Evolutionary conservation across 1,284 basidiomycete species (phyloP), one percentile per base, ranked within the genome.

Genomic region (Cerioporus squamosus): DNA sequence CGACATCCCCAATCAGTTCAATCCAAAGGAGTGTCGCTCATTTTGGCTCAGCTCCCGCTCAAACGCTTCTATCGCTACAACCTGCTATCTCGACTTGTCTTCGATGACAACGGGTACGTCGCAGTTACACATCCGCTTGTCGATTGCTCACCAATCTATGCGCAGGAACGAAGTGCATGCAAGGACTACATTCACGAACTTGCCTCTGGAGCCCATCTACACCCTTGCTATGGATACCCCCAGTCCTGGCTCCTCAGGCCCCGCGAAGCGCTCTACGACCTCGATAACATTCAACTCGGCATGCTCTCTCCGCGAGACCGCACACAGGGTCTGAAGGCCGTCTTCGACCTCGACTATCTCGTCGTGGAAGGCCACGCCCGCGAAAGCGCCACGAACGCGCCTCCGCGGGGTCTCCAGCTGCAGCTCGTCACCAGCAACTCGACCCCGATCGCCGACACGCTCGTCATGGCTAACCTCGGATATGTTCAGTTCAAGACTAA

Each of bases 401-500:
- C 94, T 2, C 94, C 95, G 0, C 84, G 94, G 15, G 94, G 94
- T 4, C 77, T 95, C 2, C 94, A 95, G 69, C 81, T 98, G 2
- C 91, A 97, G 67, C 82, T 97, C 1, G 77, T 82, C 6, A 77
- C 75, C 5, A 75, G 77, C 20, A 74, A 83, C 55, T 76, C 76
- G 14, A 72, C 72, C 0, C 78, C 84, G 0, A 81, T 93, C 6
- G 91, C 89, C 17, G 94, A 96, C 66, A 95, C 93, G 0, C 88
- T 87, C 61, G 90, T 98, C 45, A 94, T 98, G 66, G 95, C 93
- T 5, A 99, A 98, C 70, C 78, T 98, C 9, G 97, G 97, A 3
- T 99, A 99, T 74, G 81, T 98, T 62, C 97, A 99, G 74, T 95
- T 99, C 80, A 95, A 94, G 70, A 91, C 93, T 2, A 89, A 84